These are phyloP conservation scores for Cinchona pubescens DNA, from an alignment of 257 asterid genomes.

Conservation along the genomic window DNA sequence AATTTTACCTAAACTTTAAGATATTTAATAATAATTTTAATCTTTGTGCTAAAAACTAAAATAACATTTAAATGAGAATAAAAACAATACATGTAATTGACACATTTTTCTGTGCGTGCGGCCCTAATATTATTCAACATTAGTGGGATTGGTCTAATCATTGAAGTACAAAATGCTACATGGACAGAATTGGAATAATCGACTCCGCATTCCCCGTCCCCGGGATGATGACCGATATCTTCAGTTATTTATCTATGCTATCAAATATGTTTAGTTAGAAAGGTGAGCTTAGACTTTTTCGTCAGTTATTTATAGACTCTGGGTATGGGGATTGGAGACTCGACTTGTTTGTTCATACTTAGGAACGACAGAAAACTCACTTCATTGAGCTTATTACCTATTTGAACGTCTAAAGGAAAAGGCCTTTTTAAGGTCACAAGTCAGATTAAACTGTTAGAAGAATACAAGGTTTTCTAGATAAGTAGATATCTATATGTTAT, in stretches of 20 bases:
- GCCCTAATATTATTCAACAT: slow-evolving; percentile 10
- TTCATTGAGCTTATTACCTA: neutral
- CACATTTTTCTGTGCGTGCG: neutral
- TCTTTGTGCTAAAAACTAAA: too few species aligned
- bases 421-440: neutral
- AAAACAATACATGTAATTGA: neutral
- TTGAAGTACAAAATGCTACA: slow-evolving; percentile 24
- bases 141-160: slow-evolving; percentile 29
- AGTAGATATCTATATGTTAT: neutral
- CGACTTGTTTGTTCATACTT: neutral
- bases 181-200: slow-evolving; percentile 29
- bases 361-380: neutral
- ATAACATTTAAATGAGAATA: too few species aligned
- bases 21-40: too few species aligned
- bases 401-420: neutral
- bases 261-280: slow-evolving; percentile 14
- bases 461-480: neutral
- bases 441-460: neutral
- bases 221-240: slow-evolving; percentile 18
- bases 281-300: slow-evolving; percentile 22
- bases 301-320: too few species aligned
- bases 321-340: slow-evolving; percentile 1
- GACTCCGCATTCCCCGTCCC: slow-evolving; percentile 29
- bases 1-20: too few species aligned
- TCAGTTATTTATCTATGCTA: slow-evolving; percentile 19